Conservation (phyloP, 1,139 yeast genomes). For the Geotrichum europaeum region DNA sequence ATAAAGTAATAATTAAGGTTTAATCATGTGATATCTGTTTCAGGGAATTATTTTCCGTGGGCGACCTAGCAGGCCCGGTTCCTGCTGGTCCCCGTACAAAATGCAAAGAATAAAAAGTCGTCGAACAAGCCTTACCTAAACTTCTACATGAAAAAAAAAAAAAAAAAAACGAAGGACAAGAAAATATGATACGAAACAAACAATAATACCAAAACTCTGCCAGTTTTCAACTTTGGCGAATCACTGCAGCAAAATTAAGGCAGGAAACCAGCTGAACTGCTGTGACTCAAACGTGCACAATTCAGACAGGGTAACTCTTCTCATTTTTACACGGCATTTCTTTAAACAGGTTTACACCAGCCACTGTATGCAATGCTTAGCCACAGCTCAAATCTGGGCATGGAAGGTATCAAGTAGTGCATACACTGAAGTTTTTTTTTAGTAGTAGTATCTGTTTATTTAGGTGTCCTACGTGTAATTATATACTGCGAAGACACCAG, state of each 20-base stretch:
- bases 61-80: background rate
- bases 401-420: background rate
- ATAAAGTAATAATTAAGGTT: background rate
- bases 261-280: background rate
- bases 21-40: background rate
- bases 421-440: no score
- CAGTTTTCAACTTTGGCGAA: background rate
- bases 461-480: no score
- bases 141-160: no score
- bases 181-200: no score
- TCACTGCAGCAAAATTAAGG: background rate
- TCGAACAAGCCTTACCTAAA: no score
- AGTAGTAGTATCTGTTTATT: no score
- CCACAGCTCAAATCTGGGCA: background rate
- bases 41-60: background rate
- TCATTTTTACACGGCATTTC: background rate
- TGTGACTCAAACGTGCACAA: background rate
- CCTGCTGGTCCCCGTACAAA: no score
- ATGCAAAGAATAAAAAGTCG: no score
- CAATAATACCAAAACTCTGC: background rate
- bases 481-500: no score
- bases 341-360: background rate
- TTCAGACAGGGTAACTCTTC: background rate
- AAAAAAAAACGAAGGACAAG: no score
- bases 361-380: background rate